phyloP scores from a whole-genome alignment of 2,329 filamentous ascomycete species.

The Parastagonospora avenae region DNA sequence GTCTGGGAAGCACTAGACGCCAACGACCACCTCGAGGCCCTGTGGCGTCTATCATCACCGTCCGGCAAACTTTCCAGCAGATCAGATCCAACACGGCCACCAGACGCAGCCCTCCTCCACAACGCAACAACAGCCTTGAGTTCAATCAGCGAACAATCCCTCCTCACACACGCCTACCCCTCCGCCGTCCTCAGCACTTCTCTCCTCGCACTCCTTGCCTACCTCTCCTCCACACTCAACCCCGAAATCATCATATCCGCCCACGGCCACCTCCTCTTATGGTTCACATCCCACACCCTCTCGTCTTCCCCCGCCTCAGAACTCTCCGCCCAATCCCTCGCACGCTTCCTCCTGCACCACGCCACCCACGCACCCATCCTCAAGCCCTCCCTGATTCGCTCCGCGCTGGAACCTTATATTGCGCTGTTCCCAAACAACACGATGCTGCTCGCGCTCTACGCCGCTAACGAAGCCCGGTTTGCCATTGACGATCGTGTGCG shows the following conservation, averaged over 20 bases:
- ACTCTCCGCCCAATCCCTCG: constrained; percentile 69
- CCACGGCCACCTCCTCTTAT: constrained; percentile 36
- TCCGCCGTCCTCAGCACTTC: constrained; percentile 63
- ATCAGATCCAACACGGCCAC: neutral
- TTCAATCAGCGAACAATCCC: constrained; percentile 56
- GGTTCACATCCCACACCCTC: constrained; percentile 30
- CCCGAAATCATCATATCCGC: constrained; percentile 45
- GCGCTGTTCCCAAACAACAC: constrained; percentile 74
- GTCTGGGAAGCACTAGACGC: constrained; percentile 68
- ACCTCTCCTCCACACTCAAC: constrained; percentile 58
- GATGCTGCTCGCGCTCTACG: constrained; percentile 72
- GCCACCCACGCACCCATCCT: constrained; percentile 67
- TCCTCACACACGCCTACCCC: constrained; percentile 53
- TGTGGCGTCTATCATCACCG: constrained; percentile 42
- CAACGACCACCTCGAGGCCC: constrained; percentile 41
- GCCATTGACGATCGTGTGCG: constrained; percentile 78
- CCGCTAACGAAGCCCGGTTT: constrained; percentile 74
- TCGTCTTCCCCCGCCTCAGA: constrained; percentile 56
- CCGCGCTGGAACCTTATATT: constrained; percentile 66
- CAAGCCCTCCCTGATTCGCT: constrained; percentile 68
- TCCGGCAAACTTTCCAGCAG: constrained; percentile 13
- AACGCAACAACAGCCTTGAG: constrained; percentile 16
- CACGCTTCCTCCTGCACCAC: constrained; percentile 70
- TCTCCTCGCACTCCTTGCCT: constrained; percentile 68
- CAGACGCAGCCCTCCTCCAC: constrained; percentile 10